These are phyloP conservation scores for Penicillium coprophilum DNA, from an alignment of 495 filamentous ascomycete genomes.

Conservation along the genomic window DNA sequence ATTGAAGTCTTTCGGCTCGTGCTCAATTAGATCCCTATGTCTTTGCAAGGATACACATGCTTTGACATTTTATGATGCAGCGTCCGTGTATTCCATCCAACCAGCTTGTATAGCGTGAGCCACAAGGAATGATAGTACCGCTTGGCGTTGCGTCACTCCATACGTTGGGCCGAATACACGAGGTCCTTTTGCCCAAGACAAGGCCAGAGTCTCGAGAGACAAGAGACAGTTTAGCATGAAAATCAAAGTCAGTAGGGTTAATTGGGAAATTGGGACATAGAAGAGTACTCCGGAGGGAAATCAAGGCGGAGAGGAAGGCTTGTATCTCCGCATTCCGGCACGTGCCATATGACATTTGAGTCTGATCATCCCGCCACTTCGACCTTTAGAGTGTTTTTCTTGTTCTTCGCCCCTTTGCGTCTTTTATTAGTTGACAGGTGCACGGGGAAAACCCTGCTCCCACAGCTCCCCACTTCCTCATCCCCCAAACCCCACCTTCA, in stretches of 20 bases:
- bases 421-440: neutral
- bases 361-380: slow-evolving; percentile 12
- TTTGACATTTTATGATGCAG: neutral
- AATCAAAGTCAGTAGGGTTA: no score
- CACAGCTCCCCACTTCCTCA: slow-evolving; percentile 10
- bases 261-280: no score
- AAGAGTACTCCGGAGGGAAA: no score
- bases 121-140: neutral
- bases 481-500: slow-evolving; percentile 5
- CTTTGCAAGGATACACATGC: neutral
- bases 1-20: neutral
- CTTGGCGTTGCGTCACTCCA: slow-evolving; percentile 4
- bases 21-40: neutral
- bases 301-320: neutral
- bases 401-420: neutral
- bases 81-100: neutral
- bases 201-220: neutral
- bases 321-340: slow-evolving; percentile 14
- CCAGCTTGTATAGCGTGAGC: neutral
- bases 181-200: neutral
- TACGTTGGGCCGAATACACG: neutral
- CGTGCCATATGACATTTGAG: slow-evolving; percentile 10
- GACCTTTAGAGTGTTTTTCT: neutral
- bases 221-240: no score
- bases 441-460: slow-evolving; percentile 8